These are phyloP conservation scores for Tolypocladium ophioglossoides DNA, from an alignment of 2,329 filamentous ascomycete species.

Conservation along the genomic window DNA sequence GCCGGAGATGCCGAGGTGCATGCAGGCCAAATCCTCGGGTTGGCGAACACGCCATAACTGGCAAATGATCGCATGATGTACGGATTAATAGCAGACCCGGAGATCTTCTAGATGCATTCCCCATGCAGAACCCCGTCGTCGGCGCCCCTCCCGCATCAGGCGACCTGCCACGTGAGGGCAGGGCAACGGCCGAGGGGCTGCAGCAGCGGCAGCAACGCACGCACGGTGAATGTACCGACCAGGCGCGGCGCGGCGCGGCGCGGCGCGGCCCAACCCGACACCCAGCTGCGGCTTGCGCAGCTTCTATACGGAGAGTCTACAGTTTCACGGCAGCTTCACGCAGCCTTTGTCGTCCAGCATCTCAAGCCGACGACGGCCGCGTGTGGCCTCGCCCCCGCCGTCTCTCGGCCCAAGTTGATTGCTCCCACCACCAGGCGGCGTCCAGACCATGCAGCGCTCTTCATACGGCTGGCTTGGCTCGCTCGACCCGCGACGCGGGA, in stretches of 20 bases:
- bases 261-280: background rate
- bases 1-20: background rate
- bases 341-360: background rate
- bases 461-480: conserved; percentile 21
- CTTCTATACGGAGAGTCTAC: background rate
- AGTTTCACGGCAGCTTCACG: background rate
- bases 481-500: conserved; percentile 18
- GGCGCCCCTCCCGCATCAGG: background rate
- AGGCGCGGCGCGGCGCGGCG: background rate
- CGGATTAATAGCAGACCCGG: background rate
- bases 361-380: conserved; percentile 1
- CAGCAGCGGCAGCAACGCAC: background rate
- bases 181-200: background rate
- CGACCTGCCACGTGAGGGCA: background rate
- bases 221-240: background rate
- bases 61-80: background rate
- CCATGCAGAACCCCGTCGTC: background rate
- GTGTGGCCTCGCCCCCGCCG: background rate
- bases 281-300: background rate
- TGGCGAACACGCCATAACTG: background rate
- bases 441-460: conserved; percentile 23
- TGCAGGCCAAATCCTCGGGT: background rate
- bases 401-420: background rate
- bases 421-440: background rate
- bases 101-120: background rate